Evolutionary conservation across 2,329 filamentous ascomycete genomes (phyloP).

Genomic region (Diatrype stigma): DNA sequence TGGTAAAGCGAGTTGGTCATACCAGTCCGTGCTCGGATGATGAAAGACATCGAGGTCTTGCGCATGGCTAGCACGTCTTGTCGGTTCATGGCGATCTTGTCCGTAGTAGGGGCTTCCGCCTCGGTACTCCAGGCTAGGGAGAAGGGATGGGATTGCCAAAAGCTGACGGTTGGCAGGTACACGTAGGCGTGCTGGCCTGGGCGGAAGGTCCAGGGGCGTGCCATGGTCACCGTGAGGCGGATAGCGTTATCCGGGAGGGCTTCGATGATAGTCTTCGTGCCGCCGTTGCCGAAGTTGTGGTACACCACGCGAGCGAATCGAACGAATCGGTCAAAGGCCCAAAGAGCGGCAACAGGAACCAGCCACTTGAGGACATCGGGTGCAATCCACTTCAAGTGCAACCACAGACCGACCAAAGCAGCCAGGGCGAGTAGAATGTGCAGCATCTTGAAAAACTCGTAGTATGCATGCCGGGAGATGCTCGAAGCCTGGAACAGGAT

Average conservation of each 20-base stretch:
- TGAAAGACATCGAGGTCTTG: slow-evolving; percentile 65
- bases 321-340: slow-evolving; percentile 58
- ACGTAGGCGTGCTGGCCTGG: slow-evolving; percentile 77
- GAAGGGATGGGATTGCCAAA: slow-evolving; percentile 76
- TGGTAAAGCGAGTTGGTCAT: slow-evolving; percentile 68
- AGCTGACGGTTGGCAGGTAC: slow-evolving; percentile 68
- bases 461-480: slow-evolving; percentile 70
- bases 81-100: slow-evolving; percentile 56
- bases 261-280: slow-evolving; percentile 67
- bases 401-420: slow-evolving; percentile 61
- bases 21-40: slow-evolving; percentile 70
- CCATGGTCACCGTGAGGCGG: slow-evolving; percentile 69
- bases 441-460: slow-evolving; percentile 71
- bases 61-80: slow-evolving; percentile 55
- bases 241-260: slow-evolving; percentile 72
- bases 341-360: slow-evolving; percentile 60
- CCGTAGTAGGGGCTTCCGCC: slow-evolving; percentile 43
- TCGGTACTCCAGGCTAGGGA: slow-evolving; percentile 76
- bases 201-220: slow-evolving; percentile 70
- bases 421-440: slow-evolving; percentile 63
- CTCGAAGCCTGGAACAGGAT: slow-evolving; percentile 67
- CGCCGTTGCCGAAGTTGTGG: slow-evolving; percentile 62
- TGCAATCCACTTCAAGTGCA: slow-evolving; percentile 55
- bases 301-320: slow-evolving; percentile 59
- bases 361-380: slow-evolving; percentile 56